Conservation (phyloP, 2,329 filamentous ascomycete species). For the Fusarium hainanense region DNA sequence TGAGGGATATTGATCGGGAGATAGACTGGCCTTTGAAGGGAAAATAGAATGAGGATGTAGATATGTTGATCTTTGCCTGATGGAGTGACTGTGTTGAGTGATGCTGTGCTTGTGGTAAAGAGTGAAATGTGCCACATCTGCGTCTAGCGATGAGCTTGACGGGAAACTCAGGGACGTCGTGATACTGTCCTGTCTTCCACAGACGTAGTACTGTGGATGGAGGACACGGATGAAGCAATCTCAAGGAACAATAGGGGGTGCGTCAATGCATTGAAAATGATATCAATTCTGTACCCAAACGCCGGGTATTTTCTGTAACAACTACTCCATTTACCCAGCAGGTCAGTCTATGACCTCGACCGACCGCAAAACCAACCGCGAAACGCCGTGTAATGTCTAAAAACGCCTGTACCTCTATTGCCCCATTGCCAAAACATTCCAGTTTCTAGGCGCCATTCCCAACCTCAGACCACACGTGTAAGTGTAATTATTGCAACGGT, state of each 20-base stretch:
- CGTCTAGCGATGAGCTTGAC: background rate
- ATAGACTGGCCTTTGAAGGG: background rate
- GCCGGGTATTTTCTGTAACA: conserved; percentile 34
- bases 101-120: background rate
- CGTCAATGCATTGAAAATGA: background rate
- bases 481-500: background rate
- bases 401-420: background rate
- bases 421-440: background rate
- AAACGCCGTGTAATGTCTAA: conserved; percentile 30
- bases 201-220: too few species aligned
- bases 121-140: background rate
- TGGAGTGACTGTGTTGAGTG: background rate
- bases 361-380: background rate
- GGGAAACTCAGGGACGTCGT: background rate
- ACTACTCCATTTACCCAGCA: background rate
- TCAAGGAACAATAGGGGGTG: too few species aligned
- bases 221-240: background rate
- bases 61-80: background rate
- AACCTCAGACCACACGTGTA: background rate
- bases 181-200: too few species aligned
- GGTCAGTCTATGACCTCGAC: background rate
- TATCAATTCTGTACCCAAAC: conserved; percentile 12
- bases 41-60: background rate
- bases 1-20: background rate
- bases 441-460: background rate